These are phyloP conservation scores for Pestalotiopsis sp. DNA, from an alignment of 2,329 filamentous ascomycete genomes.

Conservation along the genomic window DNA sequence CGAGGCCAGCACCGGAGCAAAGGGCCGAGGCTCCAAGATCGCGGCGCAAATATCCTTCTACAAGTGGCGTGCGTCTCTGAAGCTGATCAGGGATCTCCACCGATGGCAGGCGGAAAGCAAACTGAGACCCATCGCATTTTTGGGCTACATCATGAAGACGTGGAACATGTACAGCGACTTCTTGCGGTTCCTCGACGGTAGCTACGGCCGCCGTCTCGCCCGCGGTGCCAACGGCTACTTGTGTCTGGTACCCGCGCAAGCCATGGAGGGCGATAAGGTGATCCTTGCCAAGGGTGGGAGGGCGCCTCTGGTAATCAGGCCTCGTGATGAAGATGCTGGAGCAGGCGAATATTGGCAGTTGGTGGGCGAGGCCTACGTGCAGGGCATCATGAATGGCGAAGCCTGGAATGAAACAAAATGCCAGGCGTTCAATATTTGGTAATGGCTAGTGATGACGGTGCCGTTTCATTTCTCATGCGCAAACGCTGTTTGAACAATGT, in stretches of 20 bases:
- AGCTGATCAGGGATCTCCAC: not conserved
- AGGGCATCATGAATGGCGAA: conserved; percentile 12
- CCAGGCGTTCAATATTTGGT: not conserved
- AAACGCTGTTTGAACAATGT: not conserved
- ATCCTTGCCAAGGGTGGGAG: conserved; percentile 3
- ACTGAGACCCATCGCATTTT: not conserved
- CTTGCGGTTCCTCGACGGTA: conserved; percentile 10
- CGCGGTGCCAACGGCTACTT: conserved; percentile 8
- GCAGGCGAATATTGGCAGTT: conserved; percentile 3
- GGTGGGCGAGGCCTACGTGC: conserved; percentile 10
- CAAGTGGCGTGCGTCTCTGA: conserved; percentile 1
- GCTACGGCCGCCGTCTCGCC: conserved; percentile 9
- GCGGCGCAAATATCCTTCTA: not conserved
- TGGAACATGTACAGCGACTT: conserved; percentile 8
- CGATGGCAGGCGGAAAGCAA: not conserved
- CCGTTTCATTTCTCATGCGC: not conserved
- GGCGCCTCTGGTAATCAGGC: conserved; percentile 9
- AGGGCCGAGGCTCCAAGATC: not conserved
- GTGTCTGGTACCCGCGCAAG: not conserved
- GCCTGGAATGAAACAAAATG: not conserved
- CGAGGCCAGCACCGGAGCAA: not conserved
- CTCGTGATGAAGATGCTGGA: not conserved
- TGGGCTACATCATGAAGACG: conserved; percentile 5
- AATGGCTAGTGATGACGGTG: not conserved
- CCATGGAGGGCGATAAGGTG: conserved; percentile 1